Evolutionary conservation across 495 filamentous ascomycete genomes (phyloP).

Genomic region (Penicillium desertorum): DNA sequence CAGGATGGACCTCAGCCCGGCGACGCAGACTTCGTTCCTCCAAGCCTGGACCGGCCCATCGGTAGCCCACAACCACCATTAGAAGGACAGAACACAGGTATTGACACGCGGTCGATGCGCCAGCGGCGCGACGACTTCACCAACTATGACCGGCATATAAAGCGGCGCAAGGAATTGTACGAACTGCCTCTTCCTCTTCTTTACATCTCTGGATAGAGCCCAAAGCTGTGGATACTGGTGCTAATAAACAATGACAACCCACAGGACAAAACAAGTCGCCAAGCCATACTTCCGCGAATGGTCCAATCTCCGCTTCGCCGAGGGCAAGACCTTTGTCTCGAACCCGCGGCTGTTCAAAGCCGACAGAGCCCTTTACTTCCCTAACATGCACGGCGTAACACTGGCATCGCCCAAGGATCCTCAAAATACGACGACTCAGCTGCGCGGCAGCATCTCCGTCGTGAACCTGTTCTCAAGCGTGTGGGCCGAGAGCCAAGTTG

Average conservation of each 20-base stretch:
- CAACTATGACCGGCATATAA: slow-evolving; percentile 79
- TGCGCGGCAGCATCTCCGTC: slow-evolving; percentile 70
- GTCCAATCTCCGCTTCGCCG: slow-evolving; percentile 72
- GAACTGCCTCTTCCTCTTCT: slow-evolving; percentile 16
- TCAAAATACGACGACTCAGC: slow-evolving; percentile 67
- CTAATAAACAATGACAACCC: slow-evolving; percentile 7
- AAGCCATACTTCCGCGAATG: slow-evolving; percentile 94
- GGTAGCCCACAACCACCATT: slow-evolving; percentile 70
- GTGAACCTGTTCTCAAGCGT: slow-evolving; percentile 75
- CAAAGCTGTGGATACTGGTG: not conserved
- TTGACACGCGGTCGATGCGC: slow-evolving; percentile 63
- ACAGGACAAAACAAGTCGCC: slow-evolving; percentile 56
- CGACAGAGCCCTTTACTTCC: slow-evolving; percentile 83
- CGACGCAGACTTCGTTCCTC: slow-evolving; percentile 63
- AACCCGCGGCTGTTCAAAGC: slow-evolving; percentile 72
- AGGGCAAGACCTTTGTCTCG: slow-evolving; percentile 86
- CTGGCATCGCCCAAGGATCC: slow-evolving; percentile 51
- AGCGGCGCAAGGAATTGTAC: slow-evolving; percentile 69
- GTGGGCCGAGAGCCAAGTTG: slow-evolving; percentile 84
- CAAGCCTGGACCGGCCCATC: slow-evolving; percentile 73
- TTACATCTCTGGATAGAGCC: not conserved
- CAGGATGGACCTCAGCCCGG: slow-evolving; percentile 37
- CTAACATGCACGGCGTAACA: slow-evolving; percentile 81
- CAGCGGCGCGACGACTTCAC: slow-evolving; percentile 79
- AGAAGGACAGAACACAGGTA: slow-evolving; percentile 75